Evolutionary conservation across 805 yeast genomes (phyloP), one percentile per base, ranked within the genome.

Genomic region (Pichia insulana): DNA sequence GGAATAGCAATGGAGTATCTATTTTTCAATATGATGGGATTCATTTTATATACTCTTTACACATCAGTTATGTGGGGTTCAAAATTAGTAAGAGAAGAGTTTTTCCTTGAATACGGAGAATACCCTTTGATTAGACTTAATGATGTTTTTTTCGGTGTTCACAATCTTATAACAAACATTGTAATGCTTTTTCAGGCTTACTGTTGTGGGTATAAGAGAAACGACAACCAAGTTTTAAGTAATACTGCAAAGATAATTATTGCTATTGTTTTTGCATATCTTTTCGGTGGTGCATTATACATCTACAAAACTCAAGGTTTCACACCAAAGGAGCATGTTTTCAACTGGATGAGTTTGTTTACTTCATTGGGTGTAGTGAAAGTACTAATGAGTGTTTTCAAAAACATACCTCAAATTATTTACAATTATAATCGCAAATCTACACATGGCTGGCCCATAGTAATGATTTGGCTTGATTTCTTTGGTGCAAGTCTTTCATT

Each of bases 371-470:
- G 67, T 3, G 41, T 61, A 16, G 48, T 62, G 40, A 63, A 63
- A 36, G 57, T 62, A 18, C 18, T 45, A 11, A 59, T 62, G 65
- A 55, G 62, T 30, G 54, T 62, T 5, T 58, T 62, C 44, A 63
- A 63, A 41, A 62, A 62, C 43, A 54, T 59, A n/a, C 66, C 65
- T 2, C 67, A 63, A 39, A 48, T 58, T 12, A 22, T 54, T 7
- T 62, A 63, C 48, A 63, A 61, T 37, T 59, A 56, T 41, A 49
- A 52, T 26, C 49, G 67, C 34, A 56, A 62, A 39, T 61, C 66
- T 1, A 63, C 67, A 1, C 64, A 61, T 42, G 66, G 66, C 8
- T 63, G 67, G 67, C 67, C 67, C 9, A 55, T 63, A 13, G 37
- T 51, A 36, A 59, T 62, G 62, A 49, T 62, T 15, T 62, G 61